These are phyloP conservation scores for Echria macrotheca DNA, from an alignment of 495 filamentous ascomycete species.

Conservation along the genomic window DNA sequence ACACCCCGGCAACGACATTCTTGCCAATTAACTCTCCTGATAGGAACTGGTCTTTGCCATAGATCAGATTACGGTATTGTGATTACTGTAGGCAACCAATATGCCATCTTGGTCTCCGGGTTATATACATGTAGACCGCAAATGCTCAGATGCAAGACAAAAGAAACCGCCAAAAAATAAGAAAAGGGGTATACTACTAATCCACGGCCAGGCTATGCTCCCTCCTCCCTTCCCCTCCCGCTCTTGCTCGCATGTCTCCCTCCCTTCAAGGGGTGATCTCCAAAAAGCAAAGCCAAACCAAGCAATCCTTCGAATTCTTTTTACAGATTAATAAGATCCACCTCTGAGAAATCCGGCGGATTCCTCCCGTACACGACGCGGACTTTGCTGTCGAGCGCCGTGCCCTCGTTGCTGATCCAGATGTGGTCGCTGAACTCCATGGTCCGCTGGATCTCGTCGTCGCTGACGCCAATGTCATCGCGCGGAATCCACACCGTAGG, in stretches of 20 bases:
- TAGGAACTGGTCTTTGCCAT: no score
- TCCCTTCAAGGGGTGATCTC: no score
- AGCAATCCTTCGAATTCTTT: no score
- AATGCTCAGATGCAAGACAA: background rate
- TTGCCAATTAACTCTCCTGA: no score
- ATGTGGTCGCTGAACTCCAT: slow-evolving; percentile 71
- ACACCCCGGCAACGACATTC: no score
- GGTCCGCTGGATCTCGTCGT: slow-evolving; percentile 82
- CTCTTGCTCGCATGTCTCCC: no score
- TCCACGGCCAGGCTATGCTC: background rate
- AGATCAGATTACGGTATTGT: no score
- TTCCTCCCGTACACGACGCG: slow-evolving; percentile 82
- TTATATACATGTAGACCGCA: no score
- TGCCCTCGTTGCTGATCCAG: slow-evolving; percentile 91
- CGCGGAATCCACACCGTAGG: slow-evolving; percentile 93
- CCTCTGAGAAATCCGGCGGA: slow-evolving; percentile 88
- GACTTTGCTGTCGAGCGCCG: slow-evolving; percentile 75
- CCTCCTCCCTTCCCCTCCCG: background rate
- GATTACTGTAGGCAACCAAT: no score
- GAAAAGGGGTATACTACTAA: background rate
- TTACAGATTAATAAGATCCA: slow-evolving; percentile 86
- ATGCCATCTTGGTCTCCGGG: no score
- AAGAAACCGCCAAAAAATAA: background rate
- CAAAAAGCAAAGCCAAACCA: background rate
- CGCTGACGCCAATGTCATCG: slow-evolving; percentile 83